Conservation (phyloP, 2,329 filamentous ascomycete species). For the Ophiostoma pallidulum region DNA sequence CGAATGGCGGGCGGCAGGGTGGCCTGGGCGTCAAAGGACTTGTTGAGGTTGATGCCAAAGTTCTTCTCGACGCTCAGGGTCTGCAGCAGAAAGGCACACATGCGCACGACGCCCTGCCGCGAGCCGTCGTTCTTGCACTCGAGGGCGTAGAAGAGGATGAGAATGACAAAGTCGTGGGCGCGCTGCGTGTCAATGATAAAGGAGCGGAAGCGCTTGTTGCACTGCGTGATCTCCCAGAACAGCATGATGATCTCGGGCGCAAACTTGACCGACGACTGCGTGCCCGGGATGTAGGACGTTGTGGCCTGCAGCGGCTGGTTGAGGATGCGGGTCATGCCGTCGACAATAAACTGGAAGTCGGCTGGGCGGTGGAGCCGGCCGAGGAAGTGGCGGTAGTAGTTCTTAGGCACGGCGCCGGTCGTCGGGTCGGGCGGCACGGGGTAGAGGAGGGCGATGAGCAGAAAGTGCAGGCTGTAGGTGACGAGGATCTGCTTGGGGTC, state of each 20-base stretch:
- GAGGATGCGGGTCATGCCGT: constrained; percentile 85
- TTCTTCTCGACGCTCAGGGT: constrained; percentile 87
- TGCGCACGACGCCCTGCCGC: constrained; percentile 85
- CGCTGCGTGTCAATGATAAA: constrained; percentile 96
- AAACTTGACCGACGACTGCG: constrained; percentile 71
- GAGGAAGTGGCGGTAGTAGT: constrained; percentile 88
- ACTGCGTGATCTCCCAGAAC: constrained; percentile 95
- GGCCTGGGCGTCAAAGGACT: constrained; percentile 78
- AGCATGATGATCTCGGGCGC: constrained; percentile 94
- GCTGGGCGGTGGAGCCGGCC: constrained; percentile 84
- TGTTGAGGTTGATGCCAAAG: constrained; percentile 85
- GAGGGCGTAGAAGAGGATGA: constrained; percentile 86
- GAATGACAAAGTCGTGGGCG: constrained; percentile 83
- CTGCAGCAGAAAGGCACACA: constrained; percentile 96
- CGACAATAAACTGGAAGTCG: constrained; percentile 95
- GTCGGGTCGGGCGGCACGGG: constrained; percentile 52
- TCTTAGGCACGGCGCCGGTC: constrained; percentile 55
- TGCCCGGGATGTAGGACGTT: constrained; percentile 77
- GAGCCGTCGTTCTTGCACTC: constrained; percentile 78
- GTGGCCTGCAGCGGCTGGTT: constrained; percentile 89
- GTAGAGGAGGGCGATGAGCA: constrained; percentile 79
- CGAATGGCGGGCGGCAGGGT: constrained; percentile 74
- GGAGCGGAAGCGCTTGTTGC: constrained; percentile 92
- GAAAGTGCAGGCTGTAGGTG: constrained; percentile 81
- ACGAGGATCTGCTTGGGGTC: constrained; percentile 85